Evolutionary conservation across 2,329 filamentous ascomycete species (phyloP).

Genomic region (Arthrobotrys entomopaga): DNA sequence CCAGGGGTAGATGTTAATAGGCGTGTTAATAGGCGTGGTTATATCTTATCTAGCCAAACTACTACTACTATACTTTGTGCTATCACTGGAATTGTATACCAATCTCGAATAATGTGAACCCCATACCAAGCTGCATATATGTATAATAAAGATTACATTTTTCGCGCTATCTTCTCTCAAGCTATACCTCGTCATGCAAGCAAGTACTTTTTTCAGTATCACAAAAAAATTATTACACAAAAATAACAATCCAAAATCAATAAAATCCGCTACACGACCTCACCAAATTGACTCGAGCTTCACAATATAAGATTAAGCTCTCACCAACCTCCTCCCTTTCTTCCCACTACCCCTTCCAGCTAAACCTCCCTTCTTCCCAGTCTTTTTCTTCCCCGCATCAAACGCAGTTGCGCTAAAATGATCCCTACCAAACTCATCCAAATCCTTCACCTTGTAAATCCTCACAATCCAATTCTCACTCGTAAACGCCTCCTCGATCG

Average conservation of each 20-base stretch:
- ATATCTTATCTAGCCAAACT: too few species aligned
- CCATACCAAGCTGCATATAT: neutral
- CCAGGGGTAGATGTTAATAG: too few species aligned
- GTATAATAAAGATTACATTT: constrained; percentile 12
- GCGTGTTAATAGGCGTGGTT: too few species aligned
- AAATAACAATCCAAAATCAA: neutral
- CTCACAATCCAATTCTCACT: constrained; percentile 99
- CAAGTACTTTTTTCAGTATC: constrained; percentile 1
- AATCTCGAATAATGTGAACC: neutral
- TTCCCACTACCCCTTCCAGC: constrained; percentile 56
- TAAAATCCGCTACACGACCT: neutral
- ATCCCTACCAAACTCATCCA: constrained; percentile 93
- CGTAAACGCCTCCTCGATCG: constrained; percentile 95
- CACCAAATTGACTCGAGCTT: neutral
- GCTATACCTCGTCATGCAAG: neutral
- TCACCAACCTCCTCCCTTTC: constrained; percentile 35
- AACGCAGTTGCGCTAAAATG: constrained; percentile 73
- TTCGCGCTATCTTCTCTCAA: too few species aligned
- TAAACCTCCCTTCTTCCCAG: constrained; percentile 62
- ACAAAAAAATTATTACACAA: neutral
- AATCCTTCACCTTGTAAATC: constrained; percentile 99
- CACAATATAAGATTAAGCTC: constrained; percentile 11
- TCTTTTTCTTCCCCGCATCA: constrained; percentile 67
- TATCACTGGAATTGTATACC: too few species aligned
- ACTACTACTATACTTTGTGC: too few species aligned